These are phyloP conservation scores for Waltergamsia citrina DNA, from an alignment of 2,329 filamentous ascomycete genomes.

Conservation along the genomic window DNA sequence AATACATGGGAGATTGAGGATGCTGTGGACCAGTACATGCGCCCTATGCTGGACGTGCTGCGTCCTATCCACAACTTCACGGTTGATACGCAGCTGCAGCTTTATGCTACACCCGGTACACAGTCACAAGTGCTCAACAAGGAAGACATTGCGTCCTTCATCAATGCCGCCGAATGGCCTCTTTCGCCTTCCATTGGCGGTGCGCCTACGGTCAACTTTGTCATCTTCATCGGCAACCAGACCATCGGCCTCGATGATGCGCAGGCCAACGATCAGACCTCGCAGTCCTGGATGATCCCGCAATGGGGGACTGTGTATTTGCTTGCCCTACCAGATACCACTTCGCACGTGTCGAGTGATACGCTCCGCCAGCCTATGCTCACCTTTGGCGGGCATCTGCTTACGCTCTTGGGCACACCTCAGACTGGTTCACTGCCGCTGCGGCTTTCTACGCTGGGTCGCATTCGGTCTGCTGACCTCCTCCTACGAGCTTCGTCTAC, in stretches of 20 bases:
- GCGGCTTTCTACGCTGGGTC: slow-evolving; percentile 71
- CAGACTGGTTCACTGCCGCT: slow-evolving; percentile 75
- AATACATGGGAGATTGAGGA: slow-evolving; percentile 87
- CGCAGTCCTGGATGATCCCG: slow-evolving; percentile 78
- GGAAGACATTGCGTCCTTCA: slow-evolving; percentile 85
- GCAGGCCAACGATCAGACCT: slow-evolving; percentile 27
- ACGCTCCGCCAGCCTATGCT: slow-evolving; percentile 72
- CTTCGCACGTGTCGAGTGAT: slow-evolving; percentile 47
- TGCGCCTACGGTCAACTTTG: slow-evolving; percentile 92
- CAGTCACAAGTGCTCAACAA: slow-evolving; percentile 60
- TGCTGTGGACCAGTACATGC: slow-evolving; percentile 72
- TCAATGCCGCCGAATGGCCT: slow-evolving; percentile 97
- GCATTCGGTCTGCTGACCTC: slow-evolving; percentile 78
- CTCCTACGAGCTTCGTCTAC: slow-evolving; percentile 87
- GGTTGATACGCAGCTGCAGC: slow-evolving; percentile 89
- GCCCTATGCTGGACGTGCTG: slow-evolving; percentile 71
- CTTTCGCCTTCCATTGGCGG: slow-evolving; percentile 86
- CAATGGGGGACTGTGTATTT: slow-evolving; percentile 78
- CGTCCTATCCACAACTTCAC: slow-evolving; percentile 88
- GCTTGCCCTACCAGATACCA: slow-evolving; percentile 36
- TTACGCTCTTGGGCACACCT: slow-evolving; percentile 80
- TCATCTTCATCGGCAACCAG: slow-evolving; percentile 77
- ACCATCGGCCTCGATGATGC: slow-evolving; percentile 45
- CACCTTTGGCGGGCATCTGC: slow-evolving; percentile 82
- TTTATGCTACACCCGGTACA: slow-evolving; percentile 70